Evolutionary conservation across 2,329 filamentous ascomycete species (phyloP).

Genomic region (Hymenoscyphus albidus): DNA sequence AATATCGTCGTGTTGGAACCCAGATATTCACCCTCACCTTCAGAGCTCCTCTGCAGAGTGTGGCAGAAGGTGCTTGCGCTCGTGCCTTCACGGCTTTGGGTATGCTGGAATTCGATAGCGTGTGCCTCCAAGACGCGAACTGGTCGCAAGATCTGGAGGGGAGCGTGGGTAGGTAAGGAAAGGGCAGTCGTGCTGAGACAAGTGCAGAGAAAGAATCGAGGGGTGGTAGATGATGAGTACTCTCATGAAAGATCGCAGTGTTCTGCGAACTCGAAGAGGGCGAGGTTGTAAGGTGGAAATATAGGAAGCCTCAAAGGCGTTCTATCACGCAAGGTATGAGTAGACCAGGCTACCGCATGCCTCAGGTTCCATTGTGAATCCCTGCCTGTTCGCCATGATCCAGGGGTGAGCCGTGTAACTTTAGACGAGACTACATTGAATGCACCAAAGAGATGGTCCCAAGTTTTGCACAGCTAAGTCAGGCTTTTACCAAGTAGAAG

Average conservation of each 20-base stretch:
- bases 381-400: not conserved
- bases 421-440: not conserved
- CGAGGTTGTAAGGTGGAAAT: constrained; percentile 5
- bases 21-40: not conserved
- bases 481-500: not conserved
- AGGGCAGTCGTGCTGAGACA: not conserved
- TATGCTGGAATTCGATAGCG: constrained; percentile 10
- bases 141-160: constrained; percentile 4
- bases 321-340: constrained; percentile 3
- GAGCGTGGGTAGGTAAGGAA: not conserved
- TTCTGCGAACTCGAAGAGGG: constrained; percentile 10
- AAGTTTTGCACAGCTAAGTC: not conserved
- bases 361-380: not conserved
- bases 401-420: no score
- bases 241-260: constrained; percentile 9
- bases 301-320: constrained; percentile 13
- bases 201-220: constrained; percentile 7
- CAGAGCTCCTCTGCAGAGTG: not conserved
- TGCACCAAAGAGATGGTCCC: not conserved
- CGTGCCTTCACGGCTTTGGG: constrained; percentile 3
- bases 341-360: not conserved
- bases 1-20: not conserved
- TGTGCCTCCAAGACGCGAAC: constrained; percentile 13
- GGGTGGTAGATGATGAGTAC: not conserved
- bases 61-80: not conserved